These are phyloP conservation scores for Colletotrichum nymphaeae DNA, from an alignment of 2,329 filamentous ascomycete species.

Conservation along the genomic window DNA sequence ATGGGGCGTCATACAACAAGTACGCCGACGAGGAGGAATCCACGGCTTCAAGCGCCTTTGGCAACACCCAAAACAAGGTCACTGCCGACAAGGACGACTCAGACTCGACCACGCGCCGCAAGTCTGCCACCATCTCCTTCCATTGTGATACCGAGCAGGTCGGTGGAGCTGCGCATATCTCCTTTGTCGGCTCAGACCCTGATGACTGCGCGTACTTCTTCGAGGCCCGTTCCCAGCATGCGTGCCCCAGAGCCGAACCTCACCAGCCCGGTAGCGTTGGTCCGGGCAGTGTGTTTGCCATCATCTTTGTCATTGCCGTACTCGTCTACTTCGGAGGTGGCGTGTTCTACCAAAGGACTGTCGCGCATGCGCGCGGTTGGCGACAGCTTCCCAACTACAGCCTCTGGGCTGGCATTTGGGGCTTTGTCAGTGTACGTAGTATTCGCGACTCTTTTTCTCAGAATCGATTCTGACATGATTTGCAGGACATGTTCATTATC, in stretches of 20 bases:
- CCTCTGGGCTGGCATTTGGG: slow-evolving; percentile 89
- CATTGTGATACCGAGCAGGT: slow-evolving; percentile 89
- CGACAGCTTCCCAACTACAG: slow-evolving; percentile 94
- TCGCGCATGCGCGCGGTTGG: slow-evolving; percentile 95
- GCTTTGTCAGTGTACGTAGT: slow-evolving; percentile 78
- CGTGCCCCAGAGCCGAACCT: slow-evolving; percentile 76
- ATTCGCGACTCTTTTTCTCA: slow-evolving; percentile 34
- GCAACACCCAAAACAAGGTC: slow-evolving; percentile 40
- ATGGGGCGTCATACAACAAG: slow-evolving; percentile 41
- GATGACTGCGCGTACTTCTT: slow-evolving; percentile 98
- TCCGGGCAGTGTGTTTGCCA: slow-evolving; percentile 83
- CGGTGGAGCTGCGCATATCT: slow-evolving; percentile 74
- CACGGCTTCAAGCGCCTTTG: slow-evolving; percentile 40
- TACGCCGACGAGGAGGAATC: slow-evolving; percentile 48
- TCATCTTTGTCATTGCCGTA: slow-evolving; percentile 82
- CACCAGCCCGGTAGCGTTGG: slow-evolving; percentile 79
- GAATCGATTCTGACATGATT: slow-evolving; percentile 36
- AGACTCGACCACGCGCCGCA: slow-evolving; percentile 59
- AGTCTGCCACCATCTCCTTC: slow-evolving; percentile 91
- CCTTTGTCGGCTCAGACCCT: slow-evolving; percentile 84
- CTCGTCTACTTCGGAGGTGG: slow-evolving; percentile 92
- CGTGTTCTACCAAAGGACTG: slow-evolving; percentile 94
- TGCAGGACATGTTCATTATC: slow-evolving; percentile 74
- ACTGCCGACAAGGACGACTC: slow-evolving; percentile 49
- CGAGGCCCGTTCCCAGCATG: slow-evolving; percentile 86